Evolutionary conservation across 2,329 filamentous ascomycete genomes (phyloP).

Genomic region (Pseudocercospora fijiensis): DNA sequence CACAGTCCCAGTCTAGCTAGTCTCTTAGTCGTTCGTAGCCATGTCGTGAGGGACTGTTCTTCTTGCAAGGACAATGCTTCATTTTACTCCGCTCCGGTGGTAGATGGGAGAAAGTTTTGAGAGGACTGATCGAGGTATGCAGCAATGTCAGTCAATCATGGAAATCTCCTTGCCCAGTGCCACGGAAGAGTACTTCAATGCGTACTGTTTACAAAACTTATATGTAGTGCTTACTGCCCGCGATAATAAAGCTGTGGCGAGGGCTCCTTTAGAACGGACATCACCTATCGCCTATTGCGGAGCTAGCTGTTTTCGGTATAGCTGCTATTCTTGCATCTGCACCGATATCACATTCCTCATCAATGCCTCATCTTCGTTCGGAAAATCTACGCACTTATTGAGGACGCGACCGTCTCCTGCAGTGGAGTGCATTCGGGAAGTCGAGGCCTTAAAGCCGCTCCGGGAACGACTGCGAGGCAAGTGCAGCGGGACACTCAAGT

Average conservation of each 20-base stretch:
- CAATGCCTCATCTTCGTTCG: background rate
- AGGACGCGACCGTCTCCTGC: background rate
- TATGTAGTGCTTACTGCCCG: slow-evolving; percentile 2
- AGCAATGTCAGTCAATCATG: slow-evolving; percentile 45
- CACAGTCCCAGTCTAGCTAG: slow-evolving; percentile 13
- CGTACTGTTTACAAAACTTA: background rate
- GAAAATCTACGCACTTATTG: background rate
- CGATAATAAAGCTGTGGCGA: slow-evolving; percentile 10
- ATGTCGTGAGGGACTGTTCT: slow-evolving; percentile 27
- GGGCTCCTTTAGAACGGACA: background rate
- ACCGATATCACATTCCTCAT: background rate
- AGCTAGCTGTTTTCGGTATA: background rate
- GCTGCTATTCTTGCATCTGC: background rate
- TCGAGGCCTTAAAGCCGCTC: background rate
- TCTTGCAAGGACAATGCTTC: slow-evolving; percentile 26
- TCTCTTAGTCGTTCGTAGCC: slow-evolving; percentile 22
- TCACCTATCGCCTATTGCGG: slow-evolving; percentile 7
- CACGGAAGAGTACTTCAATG: background rate
- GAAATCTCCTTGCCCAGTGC: slow-evolving; percentile 33
- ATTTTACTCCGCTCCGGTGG: slow-evolving; percentile 21
- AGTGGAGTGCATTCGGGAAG: background rate
- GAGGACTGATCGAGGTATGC: slow-evolving; percentile 36
- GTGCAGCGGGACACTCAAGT: background rate
- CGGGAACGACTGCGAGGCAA: background rate
- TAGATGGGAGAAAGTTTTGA: slow-evolving; percentile 27